Base-by-base conservation (phyloP, 345 rosid species). In the Lepidium sativum region DNA sequence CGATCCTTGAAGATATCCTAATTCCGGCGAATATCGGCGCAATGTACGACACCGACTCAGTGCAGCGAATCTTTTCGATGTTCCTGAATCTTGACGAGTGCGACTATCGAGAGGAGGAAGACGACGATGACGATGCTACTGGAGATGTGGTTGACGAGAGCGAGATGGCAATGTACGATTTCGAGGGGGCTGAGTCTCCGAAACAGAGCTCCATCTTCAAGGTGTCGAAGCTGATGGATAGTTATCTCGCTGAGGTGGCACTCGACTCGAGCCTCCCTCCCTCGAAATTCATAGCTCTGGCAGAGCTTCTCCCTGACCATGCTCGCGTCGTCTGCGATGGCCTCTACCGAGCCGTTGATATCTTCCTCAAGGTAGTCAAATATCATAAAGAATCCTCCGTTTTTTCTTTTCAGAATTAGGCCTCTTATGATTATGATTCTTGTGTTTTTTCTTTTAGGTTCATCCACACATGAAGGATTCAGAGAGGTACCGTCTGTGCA, bases 231-330 rank as follows among this genome's bases (percentile, higher is more conserved):
- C 74, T 90, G 60, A 59, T 94, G 63, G 99, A 94, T 67, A 86
- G 78, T 57, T 94, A 68, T 78, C 86, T 89, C 0, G 85, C 99
- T 11, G 99, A 94, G 78, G 85, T 92, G 60, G 99, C 96, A 13
- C 75, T 92, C 0, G 97, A 92, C 67, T 43, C 92, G 5, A 89
- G 79, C 76, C 76, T 87, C 72, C 64, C 75, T 73, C 90, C 94
- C 4, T 77, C 84, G 23, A 89, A 83, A 68, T 89, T 94, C 73
- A 84, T 84, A 67, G 80, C 90, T 25, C 78, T 94, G 15, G 89
- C 90, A 10, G 97, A 94, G 77, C 77, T 88, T 33, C 99, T 94
- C 50, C 99, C 99, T 0, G 99, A 94, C 69, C 96, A 94, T 63
- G 92, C 97, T 43, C 92, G 97, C 3, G 53, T 82, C 38, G 81